Conservation (phyloP, 202 grass and related monocot species). For the Panicum hallii region DNA sequence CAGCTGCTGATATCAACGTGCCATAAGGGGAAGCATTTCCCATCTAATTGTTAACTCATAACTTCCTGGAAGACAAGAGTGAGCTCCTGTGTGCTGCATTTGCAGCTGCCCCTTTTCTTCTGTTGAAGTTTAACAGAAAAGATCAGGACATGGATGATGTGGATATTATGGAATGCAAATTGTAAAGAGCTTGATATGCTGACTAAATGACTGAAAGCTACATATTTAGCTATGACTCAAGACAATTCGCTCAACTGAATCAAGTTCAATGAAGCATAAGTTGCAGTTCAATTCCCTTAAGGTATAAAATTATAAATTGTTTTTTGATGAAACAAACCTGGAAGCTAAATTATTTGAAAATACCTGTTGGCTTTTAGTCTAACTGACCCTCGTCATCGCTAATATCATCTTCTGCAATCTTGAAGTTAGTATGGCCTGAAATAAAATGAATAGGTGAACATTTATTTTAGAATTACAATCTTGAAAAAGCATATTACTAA, state of each 20-base stretch:
- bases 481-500: too few relatives aligned
- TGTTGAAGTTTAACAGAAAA: conserved; percentile 56
- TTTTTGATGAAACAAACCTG: too few relatives aligned
- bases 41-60: conserved; percentile 55
- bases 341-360: too few relatives aligned
- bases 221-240: conserved; percentile 7
- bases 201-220: not conserved
- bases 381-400: too few relatives aligned
- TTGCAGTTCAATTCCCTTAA: too few relatives aligned
- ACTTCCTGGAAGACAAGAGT: conserved; percentile 87
- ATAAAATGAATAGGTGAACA: too few relatives aligned
- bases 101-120: conserved; percentile 85
- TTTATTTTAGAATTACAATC: too few relatives aligned
- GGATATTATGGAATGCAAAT: conserved; percentile 11
- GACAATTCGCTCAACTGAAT: not conserved
- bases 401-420: too few relatives aligned
- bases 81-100: conserved; percentile 88
- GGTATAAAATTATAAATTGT: too few relatives aligned
- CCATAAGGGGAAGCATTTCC: conserved; percentile 26
- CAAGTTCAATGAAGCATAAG: too few relatives aligned
- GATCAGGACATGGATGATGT: conserved; percentile 6
- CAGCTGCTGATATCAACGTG: conserved; percentile 28
- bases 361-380: too few relatives aligned
- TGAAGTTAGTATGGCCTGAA: too few relatives aligned
- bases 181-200: not conserved